Base-by-base conservation (phyloP, 169 alveolate species). In the Plasmodium blacklocki region DNA sequence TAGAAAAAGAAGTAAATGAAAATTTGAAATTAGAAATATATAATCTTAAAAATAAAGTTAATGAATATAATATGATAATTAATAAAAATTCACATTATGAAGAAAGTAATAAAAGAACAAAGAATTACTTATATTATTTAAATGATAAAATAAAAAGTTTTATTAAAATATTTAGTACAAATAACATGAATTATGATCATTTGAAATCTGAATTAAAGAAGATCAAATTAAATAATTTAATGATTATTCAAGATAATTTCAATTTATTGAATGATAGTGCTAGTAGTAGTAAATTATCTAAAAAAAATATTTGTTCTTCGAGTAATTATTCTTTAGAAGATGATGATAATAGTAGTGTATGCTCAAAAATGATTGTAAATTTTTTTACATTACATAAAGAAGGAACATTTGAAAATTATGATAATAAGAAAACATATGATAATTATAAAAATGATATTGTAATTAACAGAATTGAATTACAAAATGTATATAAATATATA, bases 141-240 rank as follows among this genome's bases (percentile, higher is more conserved):
- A 80, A 80, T 68, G 90, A 80, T n/a, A 80, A 68, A 43, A 80
- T 80, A 60, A 80, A 80, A 63, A 67, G 85, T n/a, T 70, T 80
- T 52, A 80, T 80, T 26, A 83, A 80, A 67, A 52, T 80, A 15
- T 80, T 80, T 62, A 54, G 73, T 45, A 83, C 68, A 80, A 68
- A 67, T 26, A 80, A 66, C 50, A 68, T 80, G 23, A 80, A 80
- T 54, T 80, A 80, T 80, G 83, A 67, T 39, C 70, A 32, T 29
- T 80, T 80, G 50, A 80, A 67, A 70, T 52, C 83, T 32, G 90
- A 80, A 68, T 43, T 80, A 7, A 80, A 68, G 56, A 80, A 80
- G 68, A 67, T 80, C 39, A 80, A 80, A 62, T 80, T 58, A 26
- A 70, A 59, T 11, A 80, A 80, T 80, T 80, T 80, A 45, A 68